A percentile compares a stretch with the other conserved stretches of the same genome.
These are phyloP conservation scores for Cicer pinnatifidum DNA, from an alignment of 306 rosid genomes.

Conservation along the genomic window DNA sequence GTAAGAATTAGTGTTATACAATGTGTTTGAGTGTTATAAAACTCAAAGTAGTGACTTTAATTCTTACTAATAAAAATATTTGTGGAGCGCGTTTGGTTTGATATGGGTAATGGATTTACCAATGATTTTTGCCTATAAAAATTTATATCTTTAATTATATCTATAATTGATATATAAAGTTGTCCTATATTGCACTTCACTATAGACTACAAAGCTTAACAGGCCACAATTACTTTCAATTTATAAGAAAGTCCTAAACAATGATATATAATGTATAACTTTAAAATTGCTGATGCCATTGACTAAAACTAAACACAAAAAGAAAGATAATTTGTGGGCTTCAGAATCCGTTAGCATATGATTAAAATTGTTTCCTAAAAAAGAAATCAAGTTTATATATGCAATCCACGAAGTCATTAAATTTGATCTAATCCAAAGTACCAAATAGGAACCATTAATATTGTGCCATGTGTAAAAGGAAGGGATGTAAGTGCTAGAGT, in stretches of 20 bases:
- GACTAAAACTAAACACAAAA: conserved; percentile 48
- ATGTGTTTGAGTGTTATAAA: no score
- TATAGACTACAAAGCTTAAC: not conserved
- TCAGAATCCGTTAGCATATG: conserved; percentile 43
- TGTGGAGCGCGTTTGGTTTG: no score
- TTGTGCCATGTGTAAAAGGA: conserved; percentile 43
- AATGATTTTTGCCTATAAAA: not conserved
- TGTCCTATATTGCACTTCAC: conserved; percentile 1
- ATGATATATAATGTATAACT: conserved; percentile 28
- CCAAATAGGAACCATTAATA: conserved; percentile 24
- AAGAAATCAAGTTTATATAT: conserved; percentile 8
- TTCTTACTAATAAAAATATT: no score
- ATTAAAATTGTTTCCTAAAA: conserved; percentile 2
- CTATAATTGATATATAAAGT: not conserved
- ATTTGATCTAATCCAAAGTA: conserved; percentile 52
- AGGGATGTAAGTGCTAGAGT: conserved; percentile 28
- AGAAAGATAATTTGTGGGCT: conserved; percentile 51
- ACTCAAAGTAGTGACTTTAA: no score
- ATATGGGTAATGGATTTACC: no score
- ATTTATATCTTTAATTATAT: not conserved
- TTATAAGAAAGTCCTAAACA: conserved; percentile 18
- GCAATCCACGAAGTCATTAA: conserved; percentile 47
- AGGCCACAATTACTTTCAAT: not conserved
- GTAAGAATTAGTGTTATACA: no score
- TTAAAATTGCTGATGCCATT: conserved; percentile 48